Evolutionary conservation across 1,284 basidiomycete genomes (phyloP), one percentile per base, ranked within the genome.

Genomic region (Apiotrichum mycotoxinovorans): DNA sequence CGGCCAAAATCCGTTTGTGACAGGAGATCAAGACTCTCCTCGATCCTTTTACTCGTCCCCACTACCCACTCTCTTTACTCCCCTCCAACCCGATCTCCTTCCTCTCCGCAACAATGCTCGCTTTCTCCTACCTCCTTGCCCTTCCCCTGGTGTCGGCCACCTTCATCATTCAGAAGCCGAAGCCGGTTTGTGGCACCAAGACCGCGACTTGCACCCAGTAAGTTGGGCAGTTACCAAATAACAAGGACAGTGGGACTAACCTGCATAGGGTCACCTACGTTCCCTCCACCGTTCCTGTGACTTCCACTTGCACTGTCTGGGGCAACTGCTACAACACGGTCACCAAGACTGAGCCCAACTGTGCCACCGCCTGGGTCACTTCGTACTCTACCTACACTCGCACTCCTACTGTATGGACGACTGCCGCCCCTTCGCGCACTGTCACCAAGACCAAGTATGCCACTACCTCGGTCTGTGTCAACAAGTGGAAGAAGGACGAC

Each of bases 401-500:
- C 20, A 53, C 51, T 11, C 51, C 56, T 11, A 47, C 44, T 44
- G 27, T 26, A 18, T 20, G 11, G 25, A 22, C 41, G 10, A 52
- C 50, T 2, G 51, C n/a, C n/a, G 26, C 40, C 26, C 51, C 51
- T 15, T 45, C 51, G 20, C 20, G 5, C 5, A 57, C 56, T 4
- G 26, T 27, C 20, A 57, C 56, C 18, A 7, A 14, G 11, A 57
- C 56, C 1, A 3, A 2, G 14, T 53, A 23, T 40, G 37, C 11
- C 20, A 51, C 51, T 2, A 41, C 40, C 9, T 18, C 40, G 18
- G 33, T 38, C 40, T 57, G 56, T 42, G 38, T 34, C 27, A 52
- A 57, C 50, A 35, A 57, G 33, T 52, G 50, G 51, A 57, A 53
- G 47, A 43, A 35, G 41, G 41, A 44, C 26, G 56, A 57, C 14